These are phyloP conservation scores for Alternaria brassicae DNA, from an alignment of 2,329 filamentous ascomycete species.

Conservation along the genomic window DNA sequence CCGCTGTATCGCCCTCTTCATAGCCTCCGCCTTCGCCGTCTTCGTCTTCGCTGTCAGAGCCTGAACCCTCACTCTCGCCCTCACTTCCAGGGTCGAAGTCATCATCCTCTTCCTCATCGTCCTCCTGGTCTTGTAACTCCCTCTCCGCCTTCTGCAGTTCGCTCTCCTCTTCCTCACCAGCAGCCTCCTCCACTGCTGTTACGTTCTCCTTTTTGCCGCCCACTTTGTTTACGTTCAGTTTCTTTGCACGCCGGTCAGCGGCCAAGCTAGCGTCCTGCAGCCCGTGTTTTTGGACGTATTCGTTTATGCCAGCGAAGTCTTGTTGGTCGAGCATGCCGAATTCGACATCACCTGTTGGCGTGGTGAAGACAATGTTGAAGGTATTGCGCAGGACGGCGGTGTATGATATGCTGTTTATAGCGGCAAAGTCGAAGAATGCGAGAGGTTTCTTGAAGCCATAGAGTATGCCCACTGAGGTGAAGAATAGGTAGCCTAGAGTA, in stretches of 20 bases:
- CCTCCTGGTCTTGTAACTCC: conserved; percentile 48
- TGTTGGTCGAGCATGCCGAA: conserved; percentile 72
- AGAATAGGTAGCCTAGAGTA: conserved; percentile 66
- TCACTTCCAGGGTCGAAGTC: conserved; percentile 53
- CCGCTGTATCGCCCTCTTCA: conserved; percentile 38
- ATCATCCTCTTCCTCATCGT: conserved; percentile 52
- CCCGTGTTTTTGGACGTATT: conserved; percentile 66
- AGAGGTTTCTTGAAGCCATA: conserved; percentile 72
- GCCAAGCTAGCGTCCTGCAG: conserved; percentile 70
- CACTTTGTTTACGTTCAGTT: conserved; percentile 60
- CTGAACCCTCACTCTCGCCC: conserved; percentile 51
- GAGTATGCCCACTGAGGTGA: conserved; percentile 66
- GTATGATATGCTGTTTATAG: conserved; percentile 67
- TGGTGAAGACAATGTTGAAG: conserved; percentile 68
- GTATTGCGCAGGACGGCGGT: conserved; percentile 70
- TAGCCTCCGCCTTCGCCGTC: conserved; percentile 39
- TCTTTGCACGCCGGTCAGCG: conserved; percentile 65
- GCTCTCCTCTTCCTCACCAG: conserved; percentile 45
- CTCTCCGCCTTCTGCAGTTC: conserved; percentile 51
- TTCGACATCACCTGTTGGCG: conserved; percentile 64
- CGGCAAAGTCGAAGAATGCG: conserved; percentile 66
- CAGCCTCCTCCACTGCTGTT: conserved; percentile 13
- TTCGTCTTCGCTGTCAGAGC: conserved; percentile 46
- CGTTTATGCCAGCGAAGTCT: conserved; percentile 67
- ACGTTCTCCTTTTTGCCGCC: conserved; percentile 33